A percentile compares a stretch with the other conserved stretches of the same genome.
Conservation (phyloP, 768 basidiomycete species). For the Trametes punicea region DNA sequence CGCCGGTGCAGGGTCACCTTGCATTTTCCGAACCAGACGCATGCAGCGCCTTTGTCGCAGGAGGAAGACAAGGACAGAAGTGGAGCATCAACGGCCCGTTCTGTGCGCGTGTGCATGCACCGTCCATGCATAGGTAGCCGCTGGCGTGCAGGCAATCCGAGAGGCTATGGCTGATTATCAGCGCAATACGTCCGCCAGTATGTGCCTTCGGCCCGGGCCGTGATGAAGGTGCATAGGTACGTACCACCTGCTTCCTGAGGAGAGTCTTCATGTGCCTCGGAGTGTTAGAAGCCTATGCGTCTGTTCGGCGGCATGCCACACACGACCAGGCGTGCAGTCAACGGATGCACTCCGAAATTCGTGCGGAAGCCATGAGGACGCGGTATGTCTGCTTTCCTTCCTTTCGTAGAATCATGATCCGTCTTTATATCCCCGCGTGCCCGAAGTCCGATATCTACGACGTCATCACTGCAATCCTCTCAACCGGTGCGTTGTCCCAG, state of each 20-base stretch:
- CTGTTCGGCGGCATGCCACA: neutral
- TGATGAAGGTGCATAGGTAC: no score
- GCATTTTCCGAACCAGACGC: neutral
- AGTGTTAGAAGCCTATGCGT: neutral
- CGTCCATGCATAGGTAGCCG: no score
- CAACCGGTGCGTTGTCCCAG: neutral
- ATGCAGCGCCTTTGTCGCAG: neutral
- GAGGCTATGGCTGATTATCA: no score
- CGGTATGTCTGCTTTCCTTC: slow-evolving; percentile 1
- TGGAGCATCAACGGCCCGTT: neutral
- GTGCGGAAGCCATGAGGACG: neutral
- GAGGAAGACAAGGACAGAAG: neutral
- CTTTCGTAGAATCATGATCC: neutral
- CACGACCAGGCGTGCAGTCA: neutral
- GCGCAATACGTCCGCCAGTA: no score
- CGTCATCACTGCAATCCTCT: neutral
- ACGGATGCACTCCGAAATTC: neutral
- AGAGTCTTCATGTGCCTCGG: neutral
- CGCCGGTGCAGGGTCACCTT: neutral
- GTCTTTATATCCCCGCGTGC: neutral
- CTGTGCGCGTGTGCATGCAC: no score
- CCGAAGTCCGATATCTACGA: neutral
- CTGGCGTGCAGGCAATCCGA: no score
- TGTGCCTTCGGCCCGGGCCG: no score
- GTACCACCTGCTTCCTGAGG: no score